Conservation (phyloP, 1,284 basidiomycete genomes). For the Heliocybe sulcata region DNA sequence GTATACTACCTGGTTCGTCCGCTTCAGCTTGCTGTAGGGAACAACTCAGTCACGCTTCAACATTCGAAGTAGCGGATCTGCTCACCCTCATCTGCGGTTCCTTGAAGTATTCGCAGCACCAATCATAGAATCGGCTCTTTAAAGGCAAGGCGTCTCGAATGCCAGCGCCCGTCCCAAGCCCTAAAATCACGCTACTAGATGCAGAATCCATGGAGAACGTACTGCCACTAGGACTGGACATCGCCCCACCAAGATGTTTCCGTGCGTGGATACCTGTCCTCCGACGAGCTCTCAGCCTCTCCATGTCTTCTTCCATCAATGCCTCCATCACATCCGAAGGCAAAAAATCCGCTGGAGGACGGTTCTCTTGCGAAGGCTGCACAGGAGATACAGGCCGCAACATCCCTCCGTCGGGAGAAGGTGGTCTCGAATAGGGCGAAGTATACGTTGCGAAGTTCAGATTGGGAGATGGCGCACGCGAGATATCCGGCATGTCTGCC, state of each 20-base stretch:
- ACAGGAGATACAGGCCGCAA: slow-evolving; percentile 17
- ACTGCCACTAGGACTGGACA: slow-evolving; percentile 65
- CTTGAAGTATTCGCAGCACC: slow-evolving; percentile 96
- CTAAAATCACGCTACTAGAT: slow-evolving; percentile 56
- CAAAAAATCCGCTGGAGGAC: slow-evolving; percentile 37
- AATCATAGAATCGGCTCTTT: slow-evolving; percentile 91
- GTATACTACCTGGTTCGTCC: slow-evolving; percentile 90
- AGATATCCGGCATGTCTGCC: slow-evolving; percentile 34
- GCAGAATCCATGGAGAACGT: slow-evolving; percentile 67
- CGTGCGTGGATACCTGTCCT: slow-evolving; percentile 32
- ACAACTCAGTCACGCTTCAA: slow-evolving; percentile 5
- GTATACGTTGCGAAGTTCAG: slow-evolving; percentile 69
- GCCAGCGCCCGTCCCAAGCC: slow-evolving; percentile 65
- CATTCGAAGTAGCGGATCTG: slow-evolving; percentile 11
- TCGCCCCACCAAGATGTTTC: slow-evolving; percentile 20
- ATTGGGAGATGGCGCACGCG: slow-evolving; percentile 69
- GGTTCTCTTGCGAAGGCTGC: slow-evolving; percentile 11
- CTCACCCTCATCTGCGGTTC: slow-evolving; percentile 96
- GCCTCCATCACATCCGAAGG: slow-evolving; percentile 81
- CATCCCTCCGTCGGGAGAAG: slow-evolving; percentile 26
- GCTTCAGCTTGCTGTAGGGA: slow-evolving; percentile 76
- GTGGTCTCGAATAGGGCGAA: slow-evolving; percentile 60
- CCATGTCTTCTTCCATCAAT: slow-evolving; percentile 87
- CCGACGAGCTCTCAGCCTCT: slow-evolving; percentile 68
- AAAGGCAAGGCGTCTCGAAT: slow-evolving; percentile 77